Evolutionary conservation across 768 basidiomycete genomes (phyloP), one percentile per base, ranked within the genome.

Genomic region (Gymnopilus junonius): DNA sequence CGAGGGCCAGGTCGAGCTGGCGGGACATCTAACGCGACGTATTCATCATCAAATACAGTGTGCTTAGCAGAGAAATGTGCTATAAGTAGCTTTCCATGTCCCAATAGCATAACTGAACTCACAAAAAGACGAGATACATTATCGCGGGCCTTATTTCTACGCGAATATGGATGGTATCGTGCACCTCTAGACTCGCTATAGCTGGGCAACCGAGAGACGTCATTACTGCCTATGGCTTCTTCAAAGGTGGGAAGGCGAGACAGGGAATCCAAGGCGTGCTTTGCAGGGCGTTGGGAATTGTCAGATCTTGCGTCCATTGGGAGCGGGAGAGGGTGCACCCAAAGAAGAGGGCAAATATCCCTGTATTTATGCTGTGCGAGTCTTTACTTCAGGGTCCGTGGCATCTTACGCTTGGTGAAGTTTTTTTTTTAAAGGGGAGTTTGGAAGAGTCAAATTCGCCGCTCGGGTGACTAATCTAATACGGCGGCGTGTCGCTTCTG

Each of bases 1-100:
- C 20, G 48, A 4, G 57, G 55, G 10, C 48, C 27, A 15, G 63
- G 35, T 7, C 15, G 50, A 23, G 65, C 62, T 2, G 71, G 48
- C 14, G 48, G 69, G 25, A 69, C 71, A 14, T 63, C 64, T 4
- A 75, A 51, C 4, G 54, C 20, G 11, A 70, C 51, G 2, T 55
- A 53, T 31, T 66, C 67, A 5, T 73, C 71, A 42, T 75, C 72
- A 23, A 64, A 73, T 21, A 73, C 65, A 2, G 74, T 75, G 46
- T 73, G 70, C 74, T 75, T 48, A 32, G 39, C 23, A 51, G 37
- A n/a, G 27, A n/a, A 8, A 57, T 17, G 14, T 37, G 2, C 4
- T n/a, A 27, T 46, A 1, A 32, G 35, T 42, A 45, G 20, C 53
- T 27, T 27, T 25, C 23, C 20, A 23, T 32, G 27, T 2, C n/a